These are phyloP conservation scores for Podaxis pistillaris DNA, from an alignment of 768 basidiomycete genomes.

Conservation along the genomic window DNA sequence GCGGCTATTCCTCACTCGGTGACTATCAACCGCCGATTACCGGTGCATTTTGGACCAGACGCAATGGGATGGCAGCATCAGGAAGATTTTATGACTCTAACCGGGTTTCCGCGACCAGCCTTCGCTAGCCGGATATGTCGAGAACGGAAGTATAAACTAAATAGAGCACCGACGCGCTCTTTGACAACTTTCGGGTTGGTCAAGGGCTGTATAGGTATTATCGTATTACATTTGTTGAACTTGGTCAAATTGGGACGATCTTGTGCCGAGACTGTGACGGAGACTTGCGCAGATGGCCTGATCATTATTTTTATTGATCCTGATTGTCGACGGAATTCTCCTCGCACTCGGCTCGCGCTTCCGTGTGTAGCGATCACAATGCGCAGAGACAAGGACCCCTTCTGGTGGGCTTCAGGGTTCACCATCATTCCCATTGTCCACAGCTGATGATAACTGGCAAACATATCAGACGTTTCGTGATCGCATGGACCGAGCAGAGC, in stretches of 20 bases:
- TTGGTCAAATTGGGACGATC: neutral
- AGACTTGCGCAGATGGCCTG: neutral
- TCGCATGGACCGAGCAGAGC: neutral
- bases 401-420: neutral
- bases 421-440: neutral
- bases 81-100: neutral
- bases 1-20: neutral
- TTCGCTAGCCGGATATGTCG: too few relatives aligned
- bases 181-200: too few relatives aligned
- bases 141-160: too few relatives aligned
- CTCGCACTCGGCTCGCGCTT: neutral
- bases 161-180: too few relatives aligned
- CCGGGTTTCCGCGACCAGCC: neutral
- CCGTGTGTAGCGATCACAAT: neutral
- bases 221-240: neutral
- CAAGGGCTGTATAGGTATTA: too few relatives aligned
- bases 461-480: neutral
- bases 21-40: neutral
- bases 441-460: neutral
- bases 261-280: conserved; percentile 12
- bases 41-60: neutral
- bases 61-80: neutral
- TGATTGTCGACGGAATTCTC: neutral
- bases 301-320: neutral
- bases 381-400: neutral